phyloP scores from a whole-genome alignment of 768 basidiomycete genomes.

The Boletus vermiculosoides region DNA sequence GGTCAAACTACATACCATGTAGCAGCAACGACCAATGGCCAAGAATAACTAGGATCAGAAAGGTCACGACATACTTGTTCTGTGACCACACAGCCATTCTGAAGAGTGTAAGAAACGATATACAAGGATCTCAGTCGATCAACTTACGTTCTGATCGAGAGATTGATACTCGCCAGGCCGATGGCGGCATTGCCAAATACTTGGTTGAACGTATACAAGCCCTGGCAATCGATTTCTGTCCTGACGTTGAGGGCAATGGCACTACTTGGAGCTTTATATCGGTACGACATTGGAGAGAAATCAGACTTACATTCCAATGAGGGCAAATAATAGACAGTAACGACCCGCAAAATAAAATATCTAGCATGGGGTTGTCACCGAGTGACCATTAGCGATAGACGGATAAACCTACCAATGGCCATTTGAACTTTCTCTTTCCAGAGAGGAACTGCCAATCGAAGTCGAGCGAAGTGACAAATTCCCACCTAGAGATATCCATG shows the following conservation, averaged over 20 bases:
- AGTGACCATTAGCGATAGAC: neutral
- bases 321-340: conserved; percentile 60
- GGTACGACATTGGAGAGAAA: neutral
- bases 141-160: conserved; percentile 64
- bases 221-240: conserved; percentile 61
- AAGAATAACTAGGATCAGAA: conserved; percentile 55
- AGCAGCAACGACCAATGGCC: conserved; percentile 72
- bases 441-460: conserved; percentile 66
- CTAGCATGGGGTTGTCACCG: conserved; percentile 32
- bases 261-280: conserved; percentile 32
- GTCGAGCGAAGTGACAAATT: conserved; percentile 57
- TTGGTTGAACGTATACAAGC: conserved; percentile 66
- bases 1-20: conserved; percentile 44
- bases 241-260: conserved; percentile 59
- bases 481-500: conserved; percentile 47
- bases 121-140: neutral
- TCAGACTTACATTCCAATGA: conserved; percentile 63
- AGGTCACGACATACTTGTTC: conserved; percentile 48
- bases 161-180: conserved; percentile 69
- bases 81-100: conserved; percentile 75
- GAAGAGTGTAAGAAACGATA: conserved; percentile 2
- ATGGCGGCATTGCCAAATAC: conserved; percentile 65
- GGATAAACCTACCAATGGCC: conserved; percentile 55
- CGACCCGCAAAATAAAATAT: conserved; percentile 70
- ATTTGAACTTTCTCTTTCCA: conserved; percentile 55